Evolutionary conservation across 1,284 basidiomycete species (phyloP).

Genomic region (Tilletia indica): DNA sequence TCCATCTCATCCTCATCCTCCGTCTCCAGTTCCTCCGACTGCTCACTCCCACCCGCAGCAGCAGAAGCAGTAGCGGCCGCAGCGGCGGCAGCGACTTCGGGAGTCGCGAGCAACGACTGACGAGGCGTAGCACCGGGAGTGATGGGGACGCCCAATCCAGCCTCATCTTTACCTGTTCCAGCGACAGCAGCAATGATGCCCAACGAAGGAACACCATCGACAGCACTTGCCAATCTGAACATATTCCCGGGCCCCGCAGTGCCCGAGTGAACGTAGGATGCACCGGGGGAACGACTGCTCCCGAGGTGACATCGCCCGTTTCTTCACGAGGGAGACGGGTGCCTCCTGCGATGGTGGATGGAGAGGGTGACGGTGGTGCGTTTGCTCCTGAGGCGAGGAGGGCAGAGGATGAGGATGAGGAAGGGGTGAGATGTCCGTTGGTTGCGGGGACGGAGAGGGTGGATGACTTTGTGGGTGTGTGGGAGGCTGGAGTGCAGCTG

Average conservation of each 20-base stretch:
- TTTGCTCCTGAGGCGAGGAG: not conserved
- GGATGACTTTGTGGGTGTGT: not conserved
- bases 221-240: not conserved
- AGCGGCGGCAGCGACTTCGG: not conserved
- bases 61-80: not conserved
- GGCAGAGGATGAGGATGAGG: not conserved
- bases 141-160: not conserved
- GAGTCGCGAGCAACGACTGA: not conserved
- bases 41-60: slow-evolving; percentile 17
- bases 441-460: slow-evolving; percentile 4
- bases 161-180: not conserved
- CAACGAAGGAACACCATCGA: slow-evolving; percentile 10
- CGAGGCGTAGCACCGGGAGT: not conserved
- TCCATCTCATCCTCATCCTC: slow-evolving; percentile 54
- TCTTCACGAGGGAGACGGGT: slow-evolving; percentile 58
- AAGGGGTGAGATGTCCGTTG: slow-evolving; percentile 2
- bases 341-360: slow-evolving; percentile 34
- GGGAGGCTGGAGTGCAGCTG: not conserved
- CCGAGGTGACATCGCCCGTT: slow-evolving; percentile 68
- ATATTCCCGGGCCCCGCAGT: slow-evolving; percentile 24
- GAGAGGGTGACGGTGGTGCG: slow-evolving; percentile 22
- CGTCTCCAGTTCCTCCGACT: slow-evolving; percentile 26
- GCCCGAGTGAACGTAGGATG: slow-evolving; percentile 61
- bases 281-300: slow-evolving; percentile 72
- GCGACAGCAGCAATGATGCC: not conserved